phyloP scores from a whole-genome alignment of 345 rosid genomes.

The Clausena lansium region DNA sequence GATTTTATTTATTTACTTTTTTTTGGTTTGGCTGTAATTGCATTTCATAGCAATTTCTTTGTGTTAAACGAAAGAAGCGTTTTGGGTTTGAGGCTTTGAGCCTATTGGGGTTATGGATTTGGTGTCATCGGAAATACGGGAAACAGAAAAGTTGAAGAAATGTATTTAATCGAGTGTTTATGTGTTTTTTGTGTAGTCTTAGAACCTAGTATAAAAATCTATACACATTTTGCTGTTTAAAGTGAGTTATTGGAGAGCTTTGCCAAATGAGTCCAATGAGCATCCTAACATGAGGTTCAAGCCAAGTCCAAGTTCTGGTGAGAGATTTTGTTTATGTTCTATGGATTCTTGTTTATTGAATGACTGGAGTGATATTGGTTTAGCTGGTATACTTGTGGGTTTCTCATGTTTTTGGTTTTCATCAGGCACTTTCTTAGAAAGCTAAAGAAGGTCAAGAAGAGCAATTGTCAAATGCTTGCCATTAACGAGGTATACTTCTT shows the following conservation, averaged over 20 bases:
- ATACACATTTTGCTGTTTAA: not conserved
- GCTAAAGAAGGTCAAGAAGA: conserved; percentile 20
- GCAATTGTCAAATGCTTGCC: conserved; percentile 18
- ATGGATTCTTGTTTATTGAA: not conserved
- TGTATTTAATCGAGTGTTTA: not conserved
- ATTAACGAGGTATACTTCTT: conserved; percentile 11
- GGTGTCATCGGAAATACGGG: not conserved
- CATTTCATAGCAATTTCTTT: not conserved
- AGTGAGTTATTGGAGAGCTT: conserved; percentile 21
- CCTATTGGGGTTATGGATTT: not conserved
- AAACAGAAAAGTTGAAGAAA: not conserved
- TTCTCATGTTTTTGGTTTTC: not conserved
- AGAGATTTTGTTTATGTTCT: not conserved
- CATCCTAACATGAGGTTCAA: conserved; percentile 42
- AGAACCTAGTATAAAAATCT: not conserved
- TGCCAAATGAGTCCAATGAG: conserved; percentile 34
- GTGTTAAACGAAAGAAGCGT: not conserved
- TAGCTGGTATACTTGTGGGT: not conserved
- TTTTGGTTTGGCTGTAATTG: not conserved
- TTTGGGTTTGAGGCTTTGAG: not conserved
- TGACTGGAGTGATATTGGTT: not conserved
- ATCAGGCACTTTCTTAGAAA: conserved; percentile 19
- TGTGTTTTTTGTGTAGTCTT: not conserved
- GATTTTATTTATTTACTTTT: not conserved
- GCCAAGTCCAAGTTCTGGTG: conserved; percentile 50